Evolutionary conservation across 176 grass and related monocot genomes (phyloP).

Genomic region (Miscanthus lutarioriparius): DNA sequence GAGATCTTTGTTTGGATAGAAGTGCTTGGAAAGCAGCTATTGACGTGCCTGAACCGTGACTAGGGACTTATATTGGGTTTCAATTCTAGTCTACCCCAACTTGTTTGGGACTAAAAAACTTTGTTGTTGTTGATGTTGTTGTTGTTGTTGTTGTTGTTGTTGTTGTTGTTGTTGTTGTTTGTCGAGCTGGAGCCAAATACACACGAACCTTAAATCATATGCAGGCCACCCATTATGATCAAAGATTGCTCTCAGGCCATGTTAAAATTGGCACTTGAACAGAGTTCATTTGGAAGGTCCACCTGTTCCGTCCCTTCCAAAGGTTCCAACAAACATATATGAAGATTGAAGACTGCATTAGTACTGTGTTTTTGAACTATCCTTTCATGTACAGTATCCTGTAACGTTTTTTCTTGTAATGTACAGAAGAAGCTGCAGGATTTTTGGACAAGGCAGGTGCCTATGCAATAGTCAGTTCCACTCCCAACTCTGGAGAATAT

Average conservation of each 20-base stretch:
- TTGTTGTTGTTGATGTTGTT: no score
- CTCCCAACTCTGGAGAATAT: slow-evolving; percentile 61
- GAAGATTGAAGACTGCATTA: not conserved
- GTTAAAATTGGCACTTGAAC: not conserved
- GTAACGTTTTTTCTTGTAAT: slow-evolving; percentile 14
- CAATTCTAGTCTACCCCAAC: no score
- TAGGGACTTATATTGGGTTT: no score
- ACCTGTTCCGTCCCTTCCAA: not conserved
- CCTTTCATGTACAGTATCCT: not conserved
- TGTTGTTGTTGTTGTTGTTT: no score
- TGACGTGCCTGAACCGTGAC: no score
- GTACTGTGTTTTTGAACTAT: not conserved
- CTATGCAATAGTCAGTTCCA: slow-evolving; percentile 59
- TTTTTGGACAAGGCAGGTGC: slow-evolving; percentile 75
- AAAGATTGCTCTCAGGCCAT: not conserved
- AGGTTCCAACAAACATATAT: not conserved
- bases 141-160: no score
- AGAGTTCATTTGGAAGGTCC: not conserved
- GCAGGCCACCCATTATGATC: not conserved
- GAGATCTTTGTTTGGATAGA: no score
- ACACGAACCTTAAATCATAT: not conserved
- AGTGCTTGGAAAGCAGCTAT: no score
- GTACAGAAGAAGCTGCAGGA: slow-evolving; percentile 69
- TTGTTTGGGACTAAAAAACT: no score
- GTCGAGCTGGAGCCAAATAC: not conserved